These are phyloP conservation scores for Sanguinoderma infundibulare DNA, from an alignment of 1,284 basidiomycete genomes.

Conservation along the genomic window DNA sequence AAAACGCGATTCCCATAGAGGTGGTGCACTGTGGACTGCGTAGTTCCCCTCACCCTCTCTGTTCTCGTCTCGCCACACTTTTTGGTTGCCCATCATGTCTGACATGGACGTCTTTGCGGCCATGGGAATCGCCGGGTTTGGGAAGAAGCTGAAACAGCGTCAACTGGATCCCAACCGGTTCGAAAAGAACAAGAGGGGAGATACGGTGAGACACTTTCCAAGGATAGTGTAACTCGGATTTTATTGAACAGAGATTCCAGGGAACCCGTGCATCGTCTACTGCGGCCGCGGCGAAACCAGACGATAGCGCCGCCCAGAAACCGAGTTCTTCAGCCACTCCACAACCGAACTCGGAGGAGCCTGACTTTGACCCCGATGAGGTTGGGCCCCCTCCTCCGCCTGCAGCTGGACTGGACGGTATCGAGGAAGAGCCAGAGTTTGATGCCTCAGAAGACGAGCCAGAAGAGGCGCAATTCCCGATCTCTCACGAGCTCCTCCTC, in stretches of 20 bases:
- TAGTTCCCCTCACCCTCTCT: too few species aligned
- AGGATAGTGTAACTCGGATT: background rate
- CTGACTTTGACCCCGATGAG: conserved; percentile 42
- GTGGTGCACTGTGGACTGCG: too few species aligned
- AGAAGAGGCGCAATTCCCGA: conserved; percentile 66
- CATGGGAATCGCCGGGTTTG: conserved; percentile 83
- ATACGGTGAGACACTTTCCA: conserved; percentile 34
- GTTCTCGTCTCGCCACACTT: background rate
- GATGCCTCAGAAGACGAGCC: conserved; percentile 56
- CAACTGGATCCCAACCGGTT: conserved; percentile 72
- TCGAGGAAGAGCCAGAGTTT: conserved; percentile 62
- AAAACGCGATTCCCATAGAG: conserved; percentile 23
- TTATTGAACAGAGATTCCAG: conserved; percentile 4
- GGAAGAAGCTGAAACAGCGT: conserved; percentile 68
- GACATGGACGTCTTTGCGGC: conserved; percentile 73
- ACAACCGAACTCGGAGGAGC: conserved; percentile 22
- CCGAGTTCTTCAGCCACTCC: conserved; percentile 6
- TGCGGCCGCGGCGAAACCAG: conserved; percentile 4
- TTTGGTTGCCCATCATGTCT: conserved; percentile 44
- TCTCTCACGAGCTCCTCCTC: conserved; percentile 86
- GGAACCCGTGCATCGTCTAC: conserved; percentile 12
- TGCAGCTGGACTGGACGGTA: conserved; percentile 2
- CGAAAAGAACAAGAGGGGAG: conserved; percentile 72
- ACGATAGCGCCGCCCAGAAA: conserved; percentile 5
- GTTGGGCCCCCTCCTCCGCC: conserved; percentile 34